phyloP scores from a whole-genome alignment of 768 basidiomycete species.

The Phaffia tasmanica region DNA sequence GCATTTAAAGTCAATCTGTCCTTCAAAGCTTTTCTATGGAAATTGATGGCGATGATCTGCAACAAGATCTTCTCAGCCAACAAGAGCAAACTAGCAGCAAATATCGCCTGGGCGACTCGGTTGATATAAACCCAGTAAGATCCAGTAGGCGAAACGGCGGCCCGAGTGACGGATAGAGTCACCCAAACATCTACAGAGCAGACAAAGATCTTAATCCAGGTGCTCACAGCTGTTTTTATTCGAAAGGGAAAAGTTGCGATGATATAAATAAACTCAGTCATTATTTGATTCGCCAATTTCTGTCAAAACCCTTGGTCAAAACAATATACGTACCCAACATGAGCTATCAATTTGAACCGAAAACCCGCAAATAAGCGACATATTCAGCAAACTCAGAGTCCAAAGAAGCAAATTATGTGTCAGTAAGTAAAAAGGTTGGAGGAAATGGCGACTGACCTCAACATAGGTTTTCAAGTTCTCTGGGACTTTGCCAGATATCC shows the following conservation, averaged over 20 bases:
- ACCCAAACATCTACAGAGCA: conserved; percentile 66
- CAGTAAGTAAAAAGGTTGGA: background rate
- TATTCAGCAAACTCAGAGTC: no score
- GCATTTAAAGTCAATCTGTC: conserved; percentile 62
- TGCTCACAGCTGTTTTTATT: conserved; percentile 57
- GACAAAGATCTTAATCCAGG: conserved; percentile 59
- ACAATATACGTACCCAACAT: background rate
- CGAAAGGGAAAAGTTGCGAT: no score
- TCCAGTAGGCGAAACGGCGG: conserved; percentile 51
- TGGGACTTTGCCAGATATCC: conserved; percentile 16
- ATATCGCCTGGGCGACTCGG: conserved; percentile 43
- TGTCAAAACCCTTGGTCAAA: no score
- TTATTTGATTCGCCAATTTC: no score
- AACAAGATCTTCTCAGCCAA: conserved; percentile 53
- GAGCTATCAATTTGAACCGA: no score
- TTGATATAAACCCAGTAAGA: conserved; percentile 59
- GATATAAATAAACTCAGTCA: no score
- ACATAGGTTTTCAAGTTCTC: conserved; percentile 25
- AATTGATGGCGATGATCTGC: conserved; percentile 67
- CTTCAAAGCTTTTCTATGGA: conserved; percentile 34
- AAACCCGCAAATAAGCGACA: no score
- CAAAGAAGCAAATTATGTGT: no score
- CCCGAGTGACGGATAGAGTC: conserved; percentile 52
- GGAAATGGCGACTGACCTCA: conserved; percentile 31
- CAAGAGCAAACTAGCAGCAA: conserved; percentile 42